A percentile compares a stretch with the other conserved stretches of the same genome.
Evolutionary conservation across 805 yeast genomes (phyloP).

Genomic region (Wickerhamomyces canadensis): DNA sequence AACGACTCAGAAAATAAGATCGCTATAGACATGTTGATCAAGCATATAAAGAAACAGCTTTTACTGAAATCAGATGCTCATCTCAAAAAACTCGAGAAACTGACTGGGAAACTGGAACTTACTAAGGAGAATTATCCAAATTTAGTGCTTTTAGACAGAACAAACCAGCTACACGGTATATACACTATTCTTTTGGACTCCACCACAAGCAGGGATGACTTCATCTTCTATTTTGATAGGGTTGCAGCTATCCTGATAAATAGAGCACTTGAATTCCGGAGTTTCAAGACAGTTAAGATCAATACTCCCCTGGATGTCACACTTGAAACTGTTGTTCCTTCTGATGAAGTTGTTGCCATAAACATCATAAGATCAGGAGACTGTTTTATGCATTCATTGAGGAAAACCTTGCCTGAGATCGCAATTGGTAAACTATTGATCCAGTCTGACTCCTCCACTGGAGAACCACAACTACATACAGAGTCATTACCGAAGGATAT

Average conservation of each 20-base stretch:
- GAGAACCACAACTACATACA: slow-evolving; percentile 92
- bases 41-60: slow-evolving; percentile 73
- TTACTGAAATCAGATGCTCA: slow-evolving; percentile 61
- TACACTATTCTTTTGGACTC: slow-evolving; percentile 62
- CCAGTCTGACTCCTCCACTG: slow-evolving; percentile 83
- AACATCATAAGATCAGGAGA: slow-evolving; percentile 89
- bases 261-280: slow-evolving; percentile 53
- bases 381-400: slow-evolving; percentile 76
- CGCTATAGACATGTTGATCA: slow-evolving; percentile 75
- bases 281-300: slow-evolving; percentile 32
- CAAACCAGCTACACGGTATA: slow-evolving; percentile 68
- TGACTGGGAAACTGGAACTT: slow-evolving; percentile 40
- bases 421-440: slow-evolving; percentile 79
- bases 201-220: slow-evolving; percentile 60
- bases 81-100: slow-evolving; percentile 50
- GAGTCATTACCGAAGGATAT: slow-evolving; percentile 55
- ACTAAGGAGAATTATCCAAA: slow-evolving; percentile 14
- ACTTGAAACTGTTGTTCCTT: slow-evolving; percentile 24
- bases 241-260: slow-evolving; percentile 68
- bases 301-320: slow-evolving; percentile 36
- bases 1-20: slow-evolving; percentile 77
- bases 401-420: slow-evolving; percentile 72
- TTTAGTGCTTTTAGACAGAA: slow-evolving; percentile 29
- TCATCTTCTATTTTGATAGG: slow-evolving; percentile 81
- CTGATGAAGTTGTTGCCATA: slow-evolving; percentile 59